Evolutionary conservation across 371 early-diverging fungal genomes (phyloP), one percentile per base, ranked within the genome.

Genomic region (Mucor mucedo): DNA sequence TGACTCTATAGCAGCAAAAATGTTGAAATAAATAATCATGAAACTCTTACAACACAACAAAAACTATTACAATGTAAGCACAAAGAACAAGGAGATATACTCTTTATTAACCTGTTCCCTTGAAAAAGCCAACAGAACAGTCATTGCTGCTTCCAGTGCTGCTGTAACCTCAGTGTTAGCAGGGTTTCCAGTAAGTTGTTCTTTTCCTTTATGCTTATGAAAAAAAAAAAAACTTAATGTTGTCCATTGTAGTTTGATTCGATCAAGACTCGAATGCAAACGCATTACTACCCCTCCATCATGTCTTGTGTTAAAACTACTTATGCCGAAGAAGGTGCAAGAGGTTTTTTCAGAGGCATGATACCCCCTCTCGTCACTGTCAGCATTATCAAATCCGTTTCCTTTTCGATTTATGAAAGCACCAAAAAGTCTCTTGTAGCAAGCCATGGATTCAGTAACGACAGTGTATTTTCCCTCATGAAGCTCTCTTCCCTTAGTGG

Each of bases 241-340:
- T 5, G 16, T n/a, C 41, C 3, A 9, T 11, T 8, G 14, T 55
- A 87, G 83, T 91, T 92, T 74, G 93, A 92, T 68, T 89, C 90
- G 13, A 75, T 92, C 33, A 92, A 92, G 70, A 91, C 91, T 27
- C 75, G 93, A 53, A 91, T 92, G 91, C 93, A 93, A 73, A 90
- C 92, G 2, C 85, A 88, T 58, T 76, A 87, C 35, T 93, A 90
- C 66, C 70, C 72, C 32, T 87, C 89, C 10, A 79, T 93, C 44
- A 64, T 81, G 63, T 83, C 75, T 10, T 93, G 93, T 64, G 86
- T 89, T 28, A 77, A 75, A 44, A 66, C 69, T n/a, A 91, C 92
- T 0, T 87, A 88, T 66, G 72, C 72, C 5, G 87, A 89, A 32
- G 93, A 93, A 67, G 90, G 93, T 11, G 59, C 90, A 10, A 70